Evolutionary conservation across 2,329 filamentous ascomycete species (phyloP).

Genomic region (Metarhizium sp.): DNA sequence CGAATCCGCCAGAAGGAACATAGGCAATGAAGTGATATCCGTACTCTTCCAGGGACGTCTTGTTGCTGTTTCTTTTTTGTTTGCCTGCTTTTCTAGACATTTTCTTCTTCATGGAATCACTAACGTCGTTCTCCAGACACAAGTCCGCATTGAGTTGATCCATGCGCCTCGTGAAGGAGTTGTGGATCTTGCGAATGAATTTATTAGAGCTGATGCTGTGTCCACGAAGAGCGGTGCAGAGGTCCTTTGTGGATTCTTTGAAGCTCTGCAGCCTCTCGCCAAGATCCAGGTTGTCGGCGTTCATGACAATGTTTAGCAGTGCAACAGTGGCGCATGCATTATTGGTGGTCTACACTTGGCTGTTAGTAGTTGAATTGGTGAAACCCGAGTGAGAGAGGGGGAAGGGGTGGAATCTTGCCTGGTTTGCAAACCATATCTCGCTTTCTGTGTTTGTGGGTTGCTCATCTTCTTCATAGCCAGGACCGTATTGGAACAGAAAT

Average conservation of each 20-base stretch:
- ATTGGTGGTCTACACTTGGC: constrained; percentile 51
- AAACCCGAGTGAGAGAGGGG: not conserved
- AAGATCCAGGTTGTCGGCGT: constrained; percentile 56
- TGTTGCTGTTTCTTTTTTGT: constrained; percentile 28
- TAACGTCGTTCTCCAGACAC: constrained; percentile 48
- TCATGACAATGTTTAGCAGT: constrained; percentile 89
- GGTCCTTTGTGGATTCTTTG: constrained; percentile 57
- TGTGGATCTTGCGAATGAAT: constrained; percentile 75
- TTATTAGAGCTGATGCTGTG: constrained; percentile 64
- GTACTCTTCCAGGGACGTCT: constrained; percentile 46
- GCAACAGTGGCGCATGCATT: constrained; percentile 93
- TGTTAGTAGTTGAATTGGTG: not conserved
- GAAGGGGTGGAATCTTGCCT: constrained; percentile 39
- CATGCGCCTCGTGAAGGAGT: constrained; percentile 73
- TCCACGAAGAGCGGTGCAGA: constrained; percentile 67
- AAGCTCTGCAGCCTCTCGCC: constrained; percentile 64
- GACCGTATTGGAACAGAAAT: constrained; percentile 69
- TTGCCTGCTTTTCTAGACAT: constrained; percentile 25
- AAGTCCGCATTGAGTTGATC: constrained; percentile 69
- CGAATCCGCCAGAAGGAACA: constrained; percentile 60
- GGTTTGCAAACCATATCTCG: constrained; percentile 88
- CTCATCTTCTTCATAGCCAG: constrained; percentile 43
- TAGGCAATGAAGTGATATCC: constrained; percentile 87
- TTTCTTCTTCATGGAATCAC: constrained; percentile 21
- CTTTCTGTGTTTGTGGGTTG: constrained; percentile 36